Percentiles rank a stretch among this genome's conserved stretches.
These are phyloP conservation scores for Wickerhamiella qilinensis DNA, from an alignment of 805 yeast genomes.

Conservation along the genomic window DNA sequence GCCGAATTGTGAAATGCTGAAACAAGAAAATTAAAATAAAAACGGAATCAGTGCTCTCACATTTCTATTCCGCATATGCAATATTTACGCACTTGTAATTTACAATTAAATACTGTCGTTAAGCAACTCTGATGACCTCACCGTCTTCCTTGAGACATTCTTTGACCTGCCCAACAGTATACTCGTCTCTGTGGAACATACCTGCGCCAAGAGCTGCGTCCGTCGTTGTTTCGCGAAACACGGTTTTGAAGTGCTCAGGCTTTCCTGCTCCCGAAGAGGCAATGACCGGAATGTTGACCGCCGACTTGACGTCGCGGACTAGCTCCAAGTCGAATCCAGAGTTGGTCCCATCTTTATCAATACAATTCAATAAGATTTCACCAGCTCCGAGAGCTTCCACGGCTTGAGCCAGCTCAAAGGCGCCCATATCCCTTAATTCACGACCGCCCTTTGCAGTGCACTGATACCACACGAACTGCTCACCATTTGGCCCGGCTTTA, in stretches of 20 bases:
- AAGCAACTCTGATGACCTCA: slow-evolving; percentile 24
- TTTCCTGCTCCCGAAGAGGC: slow-evolving; percentile 97
- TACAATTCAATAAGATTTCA: slow-evolving; percentile 81
- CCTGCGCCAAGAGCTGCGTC: slow-evolving; percentile 99
- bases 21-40: too few species aligned
- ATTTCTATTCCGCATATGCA: too few species aligned
- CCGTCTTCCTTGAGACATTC: slow-evolving; percentile 40
- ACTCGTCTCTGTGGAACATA: slow-evolving; percentile 92
- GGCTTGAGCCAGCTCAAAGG: slow-evolving; percentile 72
- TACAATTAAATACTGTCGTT: neutral
- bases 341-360: slow-evolving; percentile 93
- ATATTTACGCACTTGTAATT: too few species aligned
- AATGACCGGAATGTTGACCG: slow-evolving; percentile 80
- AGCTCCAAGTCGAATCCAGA: slow-evolving; percentile 86
- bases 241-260: slow-evolving; percentile 83
- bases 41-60: too few species aligned
- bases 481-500: slow-evolving; percentile 75
- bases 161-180: slow-evolving; percentile 74
- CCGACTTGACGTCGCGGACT: slow-evolving; percentile 55
- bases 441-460: slow-evolving; percentile 97
- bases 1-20: neutral
- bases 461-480: slow-evolving; percentile 80
- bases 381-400: slow-evolving; percentile 95
- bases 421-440: slow-evolving; percentile 78
- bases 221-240: slow-evolving; percentile 59